Conservation (phyloP, 2,329 filamentous ascomycete genomes). For the Monosporascus sp. region DNA sequence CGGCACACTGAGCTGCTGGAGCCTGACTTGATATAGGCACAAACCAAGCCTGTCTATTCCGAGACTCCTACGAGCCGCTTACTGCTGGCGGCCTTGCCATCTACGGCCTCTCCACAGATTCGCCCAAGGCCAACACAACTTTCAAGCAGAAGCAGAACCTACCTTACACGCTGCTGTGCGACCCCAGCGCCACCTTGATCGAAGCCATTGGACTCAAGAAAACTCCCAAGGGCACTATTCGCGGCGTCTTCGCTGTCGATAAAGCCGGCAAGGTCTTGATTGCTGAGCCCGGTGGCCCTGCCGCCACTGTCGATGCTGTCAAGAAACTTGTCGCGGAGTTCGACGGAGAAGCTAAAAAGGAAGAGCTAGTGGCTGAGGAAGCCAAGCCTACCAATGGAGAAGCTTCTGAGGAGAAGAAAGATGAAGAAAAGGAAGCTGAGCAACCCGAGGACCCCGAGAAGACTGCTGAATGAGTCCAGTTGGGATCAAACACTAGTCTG, state of each 20-base stretch:
- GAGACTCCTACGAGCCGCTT: conserved; percentile 73
- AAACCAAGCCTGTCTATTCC: conserved; percentile 87
- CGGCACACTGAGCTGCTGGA: conserved; percentile 1
- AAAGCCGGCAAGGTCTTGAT: conserved; percentile 77
- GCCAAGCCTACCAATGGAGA: conserved; percentile 20
- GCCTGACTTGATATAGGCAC: conserved; percentile 58
- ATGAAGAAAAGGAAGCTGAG: conserved; percentile 36
- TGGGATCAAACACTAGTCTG: background rate
- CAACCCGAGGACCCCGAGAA: conserved; percentile 6
- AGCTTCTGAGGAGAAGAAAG: conserved; percentile 28
- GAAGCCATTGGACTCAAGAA: conserved; percentile 87
- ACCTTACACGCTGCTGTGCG: conserved; percentile 83
- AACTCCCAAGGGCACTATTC: conserved; percentile 68
- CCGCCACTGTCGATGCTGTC: conserved; percentile 70
- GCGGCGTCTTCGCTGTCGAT: conserved; percentile 83
- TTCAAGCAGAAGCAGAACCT: conserved; percentile 91
- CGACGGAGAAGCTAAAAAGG: conserved; percentile 18
- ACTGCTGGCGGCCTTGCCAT: conserved; percentile 76
- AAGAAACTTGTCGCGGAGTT: conserved; percentile 58
- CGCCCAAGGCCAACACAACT: conserved; percentile 82
- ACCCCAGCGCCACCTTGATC: conserved; percentile 69
- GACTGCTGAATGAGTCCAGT: conserved; percentile 1
- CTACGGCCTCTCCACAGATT: conserved; percentile 85
- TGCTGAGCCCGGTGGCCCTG: conserved; percentile 69
- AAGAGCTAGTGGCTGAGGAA: conserved; percentile 16